Evolutionary conservation across 2,329 filamentous ascomycete genomes (phyloP), one percentile per base, ranked within the genome.

Genomic region (Colletotrichum sp.): DNA sequence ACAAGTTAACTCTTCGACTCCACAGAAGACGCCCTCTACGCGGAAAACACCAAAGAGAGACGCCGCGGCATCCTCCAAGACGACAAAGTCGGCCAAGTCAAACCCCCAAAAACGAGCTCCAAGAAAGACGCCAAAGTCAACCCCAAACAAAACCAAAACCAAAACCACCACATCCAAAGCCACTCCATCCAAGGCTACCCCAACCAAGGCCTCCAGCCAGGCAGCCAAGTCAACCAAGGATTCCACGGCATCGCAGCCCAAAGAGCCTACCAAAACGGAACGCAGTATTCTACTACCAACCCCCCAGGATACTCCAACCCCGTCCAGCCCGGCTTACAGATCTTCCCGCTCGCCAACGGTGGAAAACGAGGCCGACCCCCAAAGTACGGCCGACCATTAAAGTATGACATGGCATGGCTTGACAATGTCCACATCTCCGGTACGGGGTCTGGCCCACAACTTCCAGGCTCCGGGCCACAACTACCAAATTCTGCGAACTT

Each of bases 1-100:
- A 36, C 72, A 66, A 67, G 67, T 76, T 76, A 71, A 76, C 72
- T 52, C 66, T 21, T 59, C 71, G 32, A 76, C 66, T 44, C 52
- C 55, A 67, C 75, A 76, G 75, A 75, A 71, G 62, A 34, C 66
- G 55, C 39, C 62, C 16, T 39, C 49, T 39, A 60, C 15, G 7
- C 66, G 62, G 36, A 76, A 59, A 39, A 44, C 66, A 30, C 60
- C 66, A 26, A 75, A 65, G 49, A 70, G 13, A 59, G 57, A 60
- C 71, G 21, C 49, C 65, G 30, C 30, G 30, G 26, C 30, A 34
- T 36, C 30, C 65, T 26, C 44, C 49, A 60, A 63, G 49, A 59
- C 24, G 12, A 10, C 52, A 59, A 68, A 28, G 24, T 24, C 64
- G 30, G 26, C 39, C 39, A 66, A 39, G 34, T 18, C 36, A 36